A percentile compares a stretch with the other conserved stretches of the same genome.
These are phyloP conservation scores for Quaeritorhiza haematococci DNA, from an alignment of 371 early-diverging fungal genomes.

Conservation along the genomic window DNA sequence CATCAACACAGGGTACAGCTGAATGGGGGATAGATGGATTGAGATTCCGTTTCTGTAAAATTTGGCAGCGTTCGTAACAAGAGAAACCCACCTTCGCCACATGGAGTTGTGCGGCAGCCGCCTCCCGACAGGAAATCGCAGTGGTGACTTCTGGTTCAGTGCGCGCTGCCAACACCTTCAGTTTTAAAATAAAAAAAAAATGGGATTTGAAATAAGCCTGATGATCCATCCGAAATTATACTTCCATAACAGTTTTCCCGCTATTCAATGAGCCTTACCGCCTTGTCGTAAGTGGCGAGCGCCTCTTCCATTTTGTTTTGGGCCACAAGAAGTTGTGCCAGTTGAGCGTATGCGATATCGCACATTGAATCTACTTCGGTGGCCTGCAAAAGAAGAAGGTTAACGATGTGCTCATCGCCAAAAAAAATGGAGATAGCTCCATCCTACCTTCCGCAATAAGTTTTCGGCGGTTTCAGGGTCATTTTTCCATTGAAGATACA, in stretches of 20 bases:
- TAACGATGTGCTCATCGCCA: neutral
- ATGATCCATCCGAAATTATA: neutral
- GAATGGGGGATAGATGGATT: too few species aligned
- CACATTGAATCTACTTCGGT: slow-evolving; percentile 87
- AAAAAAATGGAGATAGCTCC: neutral
- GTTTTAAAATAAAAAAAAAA: slow-evolving; percentile 1
- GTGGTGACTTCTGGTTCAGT: slow-evolving; percentile 86
- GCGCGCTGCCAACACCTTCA: slow-evolving; percentile 54
- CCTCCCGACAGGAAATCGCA: slow-evolving; percentile 73
- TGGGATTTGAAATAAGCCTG: neutral
- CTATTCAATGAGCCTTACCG: slow-evolving; percentile 51
- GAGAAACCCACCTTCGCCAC: neutral
- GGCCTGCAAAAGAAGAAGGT: too few species aligned
- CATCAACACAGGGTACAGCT: too few species aligned
- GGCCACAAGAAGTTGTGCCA: slow-evolving; percentile 83
- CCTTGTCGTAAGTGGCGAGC: slow-evolving; percentile 73
- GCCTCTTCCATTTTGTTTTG: slow-evolving; percentile 83
- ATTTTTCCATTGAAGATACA: slow-evolving; percentile 74
- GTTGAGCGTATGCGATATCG: slow-evolving; percentile 89
- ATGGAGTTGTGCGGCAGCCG: slow-evolving; percentile 19
- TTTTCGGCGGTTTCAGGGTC: slow-evolving; percentile 71
- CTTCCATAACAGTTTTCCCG: neutral
- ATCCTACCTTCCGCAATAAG: slow-evolving; percentile 65
- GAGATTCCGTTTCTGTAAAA: too few species aligned
- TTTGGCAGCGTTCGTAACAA: too few species aligned